phyloP scores from a whole-genome alignment of 306 rosid genomes.

The Abrus precatorius region DNA sequence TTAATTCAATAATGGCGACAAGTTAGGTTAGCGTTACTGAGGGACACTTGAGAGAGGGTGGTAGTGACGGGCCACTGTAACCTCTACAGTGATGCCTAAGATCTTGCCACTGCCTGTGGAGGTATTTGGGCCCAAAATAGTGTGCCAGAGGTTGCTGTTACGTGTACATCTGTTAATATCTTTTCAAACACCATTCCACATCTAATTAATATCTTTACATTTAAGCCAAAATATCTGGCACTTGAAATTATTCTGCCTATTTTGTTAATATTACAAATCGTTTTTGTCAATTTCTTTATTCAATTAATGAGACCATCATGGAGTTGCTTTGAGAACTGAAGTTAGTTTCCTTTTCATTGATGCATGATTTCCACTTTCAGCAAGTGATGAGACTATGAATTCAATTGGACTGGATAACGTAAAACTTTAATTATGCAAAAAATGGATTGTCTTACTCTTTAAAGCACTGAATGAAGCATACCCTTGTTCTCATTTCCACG shows the following conservation, averaged over 20 bases:
- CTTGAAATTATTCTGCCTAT: not conserved
- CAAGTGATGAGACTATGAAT: not conserved
- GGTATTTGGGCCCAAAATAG: not conserved
- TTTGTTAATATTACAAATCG: not conserved
- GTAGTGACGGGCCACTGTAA: not conserved
- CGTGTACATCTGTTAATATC: not conserved
- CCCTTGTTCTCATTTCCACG: not conserved
- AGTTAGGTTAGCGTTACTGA: not conserved
- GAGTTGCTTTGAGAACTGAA: constrained; percentile 2
- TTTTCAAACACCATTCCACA: not conserved
- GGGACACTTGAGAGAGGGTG: not conserved
- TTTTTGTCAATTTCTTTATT: not conserved
- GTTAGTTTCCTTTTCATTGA: not conserved
- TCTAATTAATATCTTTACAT: not conserved
- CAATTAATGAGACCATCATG: constrained; percentile 7
- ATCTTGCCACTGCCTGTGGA: not conserved
- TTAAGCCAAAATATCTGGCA: not conserved
- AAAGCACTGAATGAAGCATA: not conserved
- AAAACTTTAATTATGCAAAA: not conserved
- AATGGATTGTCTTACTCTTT: not conserved
- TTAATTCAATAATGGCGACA: not conserved
- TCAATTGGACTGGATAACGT: constrained; percentile 27
- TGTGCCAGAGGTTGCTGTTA: not conserved
- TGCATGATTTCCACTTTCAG: not conserved
- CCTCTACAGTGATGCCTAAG: not conserved